A percentile compares a stretch with the other conserved stretches of the same genome.
phyloP scores from a whole-genome alignment of 2,329 filamentous ascomycete genomes.

The Sphaerulina vaccinii region DNA sequence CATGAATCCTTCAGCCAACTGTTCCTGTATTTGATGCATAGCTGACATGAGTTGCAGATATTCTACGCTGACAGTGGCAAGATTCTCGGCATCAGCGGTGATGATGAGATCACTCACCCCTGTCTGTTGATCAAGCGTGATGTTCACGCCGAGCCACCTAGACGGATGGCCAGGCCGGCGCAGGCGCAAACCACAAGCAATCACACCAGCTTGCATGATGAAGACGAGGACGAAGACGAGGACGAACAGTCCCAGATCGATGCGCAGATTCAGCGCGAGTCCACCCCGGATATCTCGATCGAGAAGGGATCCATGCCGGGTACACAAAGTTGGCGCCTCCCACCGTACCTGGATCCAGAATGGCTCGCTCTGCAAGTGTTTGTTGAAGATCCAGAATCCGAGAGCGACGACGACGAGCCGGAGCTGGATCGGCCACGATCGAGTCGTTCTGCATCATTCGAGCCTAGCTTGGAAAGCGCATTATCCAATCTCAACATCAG shows the following conservation, averaged over 20 bases:
- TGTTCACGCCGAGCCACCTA: conserved; percentile 60
- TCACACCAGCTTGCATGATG: neutral
- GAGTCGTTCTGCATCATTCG: conserved; percentile 37
- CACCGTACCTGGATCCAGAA: conserved; percentile 73
- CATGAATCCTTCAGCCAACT: neutral
- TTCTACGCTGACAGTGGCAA: conserved; percentile 91
- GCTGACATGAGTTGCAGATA: conserved; percentile 47
- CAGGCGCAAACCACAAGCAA: conserved; percentile 14
- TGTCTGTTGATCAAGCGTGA: conserved; percentile 75
- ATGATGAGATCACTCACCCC: conserved; percentile 68
- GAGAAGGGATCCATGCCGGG: neutral
- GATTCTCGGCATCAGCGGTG: conserved; percentile 76
- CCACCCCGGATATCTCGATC: conserved; percentile 23
- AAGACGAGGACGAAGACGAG: conserved; percentile 19
- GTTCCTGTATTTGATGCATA: neutral
- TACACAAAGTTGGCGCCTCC: conserved; percentile 15
- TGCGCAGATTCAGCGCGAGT: conserved; percentile 47
- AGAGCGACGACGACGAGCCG: conserved; percentile 50
- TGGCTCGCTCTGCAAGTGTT: conserved; percentile 92
- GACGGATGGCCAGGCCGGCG: conserved; percentile 54
- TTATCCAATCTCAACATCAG: conserved; percentile 49
- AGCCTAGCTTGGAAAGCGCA: conserved; percentile 46
- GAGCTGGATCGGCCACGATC: conserved; percentile 9
- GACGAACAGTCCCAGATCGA: conserved; percentile 48
- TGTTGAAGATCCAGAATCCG: conserved; percentile 54